Conservation (phyloP, 1,284 basidiomycete species). For the Tremellales sp. region DNA sequence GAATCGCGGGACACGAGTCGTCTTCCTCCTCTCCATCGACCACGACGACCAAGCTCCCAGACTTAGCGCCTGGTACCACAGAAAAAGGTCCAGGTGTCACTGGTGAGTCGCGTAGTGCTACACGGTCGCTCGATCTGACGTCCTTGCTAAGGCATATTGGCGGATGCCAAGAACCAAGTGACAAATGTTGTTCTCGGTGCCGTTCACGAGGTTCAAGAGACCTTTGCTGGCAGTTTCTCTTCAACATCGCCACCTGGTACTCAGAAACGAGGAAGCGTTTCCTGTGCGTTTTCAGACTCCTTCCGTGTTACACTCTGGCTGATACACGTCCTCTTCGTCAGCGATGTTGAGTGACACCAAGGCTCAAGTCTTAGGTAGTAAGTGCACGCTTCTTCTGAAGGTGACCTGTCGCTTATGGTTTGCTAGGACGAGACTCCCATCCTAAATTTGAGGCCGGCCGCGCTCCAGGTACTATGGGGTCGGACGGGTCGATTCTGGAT, state of each 20-base stretch:
- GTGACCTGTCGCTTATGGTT: too few relatives aligned
- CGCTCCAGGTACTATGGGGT: constrained; percentile 14
- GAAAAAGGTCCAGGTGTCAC: constrained; percentile 5
- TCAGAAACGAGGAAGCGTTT: too few relatives aligned
- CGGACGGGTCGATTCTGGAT: constrained; percentile 11
- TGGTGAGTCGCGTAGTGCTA: constrained; percentile 5
- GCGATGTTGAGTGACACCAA: too few relatives aligned
- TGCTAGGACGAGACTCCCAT: neutral
- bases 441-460: constrained; percentile 9
- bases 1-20: too few relatives aligned
- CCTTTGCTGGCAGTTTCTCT: constrained; percentile 3
- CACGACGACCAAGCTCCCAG: constrained; percentile 6
- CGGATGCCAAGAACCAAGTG: constrained; percentile 20
- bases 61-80: constrained; percentile 4
- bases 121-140: too few relatives aligned
- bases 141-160: constrained; percentile 9
- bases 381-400: too few relatives aligned
- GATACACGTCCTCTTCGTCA: too few relatives aligned
- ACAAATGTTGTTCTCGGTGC: constrained; percentile 16
- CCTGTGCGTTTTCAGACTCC: neutral
- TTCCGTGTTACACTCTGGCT: too few relatives aligned
- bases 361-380: too few relatives aligned
- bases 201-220: constrained; percentile 13
- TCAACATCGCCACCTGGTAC: neutral
- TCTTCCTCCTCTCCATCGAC: constrained; percentile 16